Base-by-base conservation (phyloP, 345 rosid genomes). In the Reutealis trisperma region DNA sequence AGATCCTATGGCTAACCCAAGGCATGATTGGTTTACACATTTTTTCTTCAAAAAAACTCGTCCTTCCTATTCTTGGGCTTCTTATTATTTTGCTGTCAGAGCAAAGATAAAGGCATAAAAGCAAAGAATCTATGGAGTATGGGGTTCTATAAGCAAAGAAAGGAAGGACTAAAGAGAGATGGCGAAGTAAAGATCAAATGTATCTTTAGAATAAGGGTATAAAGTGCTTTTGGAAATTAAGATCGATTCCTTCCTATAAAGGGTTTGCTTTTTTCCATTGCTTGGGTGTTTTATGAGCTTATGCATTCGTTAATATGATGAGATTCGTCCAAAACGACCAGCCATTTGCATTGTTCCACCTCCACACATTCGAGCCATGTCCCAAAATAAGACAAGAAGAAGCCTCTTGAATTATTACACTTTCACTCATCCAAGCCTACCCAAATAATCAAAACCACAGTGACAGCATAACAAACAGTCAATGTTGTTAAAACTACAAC, bases 21-120 rank as follows among this genome's bases (percentile, higher is more conserved):
- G 71, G 75, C 14, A 45, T 49, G 19, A 32, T 63, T 24, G 82
- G 47, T 15, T 77, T 52, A 70, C 86, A 84, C 88, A 84, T 88
- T 27, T 54, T 37, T 63, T 52, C 22, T 45, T 63, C 14, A 42
- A 41, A 9, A 9, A 15, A 5, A 4, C 6, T 57, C 5, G 57
- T 12, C 6, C 37, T 24, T 62, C 15, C 27, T 57, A 14, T 45
- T 13, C 44, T 51, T 30, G 51, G 0, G 19, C 51, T 42, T 12
- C 19, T 37, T 13, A 44, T 13, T 60, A 34, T 76, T 54, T 10
- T 69, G 72, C 41, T 10, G 6, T 11, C 8, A 41, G 63, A 71
- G 19, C 45, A 22, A 21, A 61, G 66, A 47, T 78, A 34, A 19
- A 59, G 51, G 22, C 25, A 1, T 51, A 22, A 72, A 60, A 59